Evolutionary conservation across 129 eudicot genomes (phyloP).

Genomic region (Tanacetum coccineum): DNA sequence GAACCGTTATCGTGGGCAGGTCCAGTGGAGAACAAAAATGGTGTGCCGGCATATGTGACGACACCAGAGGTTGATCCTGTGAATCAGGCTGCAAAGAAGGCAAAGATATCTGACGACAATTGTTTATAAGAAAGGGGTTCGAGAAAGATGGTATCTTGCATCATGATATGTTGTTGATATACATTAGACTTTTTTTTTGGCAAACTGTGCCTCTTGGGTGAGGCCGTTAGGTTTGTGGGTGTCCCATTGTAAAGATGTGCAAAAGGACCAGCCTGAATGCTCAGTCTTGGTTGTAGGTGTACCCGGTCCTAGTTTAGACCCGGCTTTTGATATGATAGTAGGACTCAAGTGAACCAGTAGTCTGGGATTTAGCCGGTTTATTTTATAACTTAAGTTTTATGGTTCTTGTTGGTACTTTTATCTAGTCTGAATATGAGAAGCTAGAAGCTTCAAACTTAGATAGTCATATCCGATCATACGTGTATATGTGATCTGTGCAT

Average conservation of each 20-base stretch:
- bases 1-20: slow-evolving; percentile 34
- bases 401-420: slow-evolving; percentile 1
- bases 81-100: slow-evolving; percentile 23
- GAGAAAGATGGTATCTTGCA: slow-evolving; percentile 6
- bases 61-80: slow-evolving; percentile 12
- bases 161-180: slow-evolving; percentile 28
- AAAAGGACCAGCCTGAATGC: slow-evolving; percentile 7
- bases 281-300: neutral
- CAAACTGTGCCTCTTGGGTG: neutral
- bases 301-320: slow-evolving; percentile 14
- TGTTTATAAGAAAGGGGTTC: slow-evolving; percentile 14
- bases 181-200: neutral
- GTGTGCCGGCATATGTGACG: slow-evolving; percentile 10
- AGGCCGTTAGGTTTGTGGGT: slow-evolving; percentile 11
- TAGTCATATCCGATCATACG: neutral
- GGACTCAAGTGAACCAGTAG: slow-evolving; percentile 11
- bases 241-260: slow-evolving; percentile 24
- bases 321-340: slow-evolving; percentile 13
- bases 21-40: slow-evolving; percentile 14
- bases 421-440: slow-evolving; percentile 18
- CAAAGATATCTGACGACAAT: slow-evolving; percentile 4
- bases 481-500: neutral
- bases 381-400: slow-evolving; percentile 11
- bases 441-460: slow-evolving; percentile 11
- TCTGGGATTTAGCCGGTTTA: slow-evolving; percentile 11